Conservation (phyloP, 2,329 filamentous ascomycete species). For the Apiospora sp. region DNA sequence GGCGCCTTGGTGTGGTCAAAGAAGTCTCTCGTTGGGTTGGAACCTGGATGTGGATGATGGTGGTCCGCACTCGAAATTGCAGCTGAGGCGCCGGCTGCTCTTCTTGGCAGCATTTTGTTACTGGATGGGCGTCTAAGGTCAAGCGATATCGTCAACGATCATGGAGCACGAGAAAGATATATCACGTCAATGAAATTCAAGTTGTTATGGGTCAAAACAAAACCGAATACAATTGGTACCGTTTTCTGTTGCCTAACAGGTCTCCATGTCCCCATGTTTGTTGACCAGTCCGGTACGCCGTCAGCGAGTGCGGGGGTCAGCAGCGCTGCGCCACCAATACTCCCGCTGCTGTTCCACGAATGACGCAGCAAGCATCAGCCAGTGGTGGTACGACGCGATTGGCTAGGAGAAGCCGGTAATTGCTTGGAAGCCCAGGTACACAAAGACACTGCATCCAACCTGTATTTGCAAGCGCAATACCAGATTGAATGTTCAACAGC, state of each 20-base stretch:
- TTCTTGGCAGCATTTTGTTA: background rate
- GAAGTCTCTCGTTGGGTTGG: conserved; percentile 39
- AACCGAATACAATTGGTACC: background rate
- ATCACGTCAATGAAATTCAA: background rate
- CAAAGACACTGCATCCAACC: background rate
- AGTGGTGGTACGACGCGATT: background rate
- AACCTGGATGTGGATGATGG: background rate
- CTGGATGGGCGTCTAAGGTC: too few relatives aligned
- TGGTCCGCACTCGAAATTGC: too few relatives aligned
- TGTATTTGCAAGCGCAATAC: background rate
- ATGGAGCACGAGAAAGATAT: background rate
- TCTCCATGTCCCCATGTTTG: background rate
- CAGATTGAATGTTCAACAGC: background rate
- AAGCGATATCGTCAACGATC: background rate
- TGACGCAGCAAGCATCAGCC: background rate
- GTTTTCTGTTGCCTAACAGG: background rate
- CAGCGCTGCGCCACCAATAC: background rate
- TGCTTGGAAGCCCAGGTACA: background rate
- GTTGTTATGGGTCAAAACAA: background rate
- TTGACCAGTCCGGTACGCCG: background rate
- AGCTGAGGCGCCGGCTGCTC: background rate
- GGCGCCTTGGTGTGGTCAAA: conserved; percentile 51
- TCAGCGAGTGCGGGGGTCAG: background rate
- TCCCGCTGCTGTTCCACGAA: background rate
- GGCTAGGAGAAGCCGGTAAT: background rate